Evolutionary conservation across 257 asterid species (phyloP), one percentile per base, ranked within the genome.

Genomic region (Striga asiatica): DNA sequence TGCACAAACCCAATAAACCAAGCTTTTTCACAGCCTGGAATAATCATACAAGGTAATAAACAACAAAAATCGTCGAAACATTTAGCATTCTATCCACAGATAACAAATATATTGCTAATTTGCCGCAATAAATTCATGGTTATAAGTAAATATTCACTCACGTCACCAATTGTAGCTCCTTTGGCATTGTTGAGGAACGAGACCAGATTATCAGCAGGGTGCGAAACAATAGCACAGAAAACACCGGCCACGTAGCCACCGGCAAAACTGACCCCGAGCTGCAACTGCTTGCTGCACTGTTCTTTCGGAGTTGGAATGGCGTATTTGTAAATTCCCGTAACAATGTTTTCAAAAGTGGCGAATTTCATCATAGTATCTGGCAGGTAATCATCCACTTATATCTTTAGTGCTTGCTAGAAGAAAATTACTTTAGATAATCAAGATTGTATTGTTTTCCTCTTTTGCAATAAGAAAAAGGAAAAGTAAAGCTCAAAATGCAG

Each of bases 341-440:
- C 94, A 4, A 88, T 80, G 56, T 57, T 84, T 77, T 88, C 95
- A 23, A 78, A 88, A 2, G 93, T 76, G 0, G 97, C 78, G 58
- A 88, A 88, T 67, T 84, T 88, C 93, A 88, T 84, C 97, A 88
- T 88, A 0, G 97, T 88, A 60, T 88, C 96, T 87, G 82, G n/a
- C n/a, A n/a, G n/a, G n/a, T n/a, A n/a, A n/a, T n/a, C n/a, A n/a
- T n/a, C n/a, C n/a, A n/a, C n/a, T n/a, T n/a, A n/a, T n/a, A n/a
- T n/a, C n/a, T n/a, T n/a, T n/a, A n/a, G n/a, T n/a, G n/a, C n/a
- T n/a, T n/a, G n/a, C n/a, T n/a, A n/a, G n/a, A n/a, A n/a, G n/a
- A n/a, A n/a, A n/a, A n/a, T n/a, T n/a, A n/a, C n/a, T n/a, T n/a
- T n/a, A n/a, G n/a, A n/a, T n/a, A n/a, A n/a, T n/a, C n/a, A n/a